phyloP scores from a whole-genome alignment of 2,329 filamentous ascomycete species.

The Rhinocladiella similis region DNA sequence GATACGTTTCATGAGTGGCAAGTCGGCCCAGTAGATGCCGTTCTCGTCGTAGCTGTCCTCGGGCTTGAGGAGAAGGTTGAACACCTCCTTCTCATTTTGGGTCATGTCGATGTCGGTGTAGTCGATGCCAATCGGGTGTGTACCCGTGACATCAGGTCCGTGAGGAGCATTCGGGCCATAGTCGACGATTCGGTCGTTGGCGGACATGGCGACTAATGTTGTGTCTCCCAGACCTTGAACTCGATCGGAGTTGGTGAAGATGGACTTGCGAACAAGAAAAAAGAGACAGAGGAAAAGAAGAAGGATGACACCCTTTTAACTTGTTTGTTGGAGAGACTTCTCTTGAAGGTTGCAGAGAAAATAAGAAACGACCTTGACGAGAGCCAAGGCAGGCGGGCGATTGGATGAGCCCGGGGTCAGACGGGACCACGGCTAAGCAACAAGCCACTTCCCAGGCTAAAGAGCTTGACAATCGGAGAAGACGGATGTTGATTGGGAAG shows the following conservation, averaged over 20 bases:
- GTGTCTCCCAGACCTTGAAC: neutral
- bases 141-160: slow-evolving; percentile 48
- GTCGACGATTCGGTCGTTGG: slow-evolving; percentile 13
- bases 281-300: too few species aligned
- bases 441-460: slow-evolving; percentile 9
- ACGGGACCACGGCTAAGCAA: slow-evolving; percentile 11
- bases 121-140: slow-evolving; percentile 43
- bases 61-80: slow-evolving; percentile 78
- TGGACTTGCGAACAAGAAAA: too few species aligned
- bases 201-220: slow-evolving; percentile 14
- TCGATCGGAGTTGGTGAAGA: too few species aligned
- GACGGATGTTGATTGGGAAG: slow-evolving; percentile 11
- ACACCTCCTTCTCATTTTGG: slow-evolving; percentile 61
- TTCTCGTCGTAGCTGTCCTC: slow-evolving; percentile 83
- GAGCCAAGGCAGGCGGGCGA: slow-evolving; percentile 12
- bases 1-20: slow-evolving; percentile 68
- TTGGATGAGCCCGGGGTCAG: slow-evolving; percentile 4
- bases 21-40: slow-evolving; percentile 90
- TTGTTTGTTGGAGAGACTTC: neutral
- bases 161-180: slow-evolving; percentile 41
- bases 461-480: slow-evolving; percentile 21
- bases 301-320: neutral
- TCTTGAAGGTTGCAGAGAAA: slow-evolving; percentile 4
- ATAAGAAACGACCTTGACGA: slow-evolving; percentile 12
- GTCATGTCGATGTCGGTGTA: slow-evolving; percentile 50